These are phyloP conservation scores for Calonectria pseudoturangicola DNA, from an alignment of 2,329 filamentous ascomycete species.

Conservation along the genomic window DNA sequence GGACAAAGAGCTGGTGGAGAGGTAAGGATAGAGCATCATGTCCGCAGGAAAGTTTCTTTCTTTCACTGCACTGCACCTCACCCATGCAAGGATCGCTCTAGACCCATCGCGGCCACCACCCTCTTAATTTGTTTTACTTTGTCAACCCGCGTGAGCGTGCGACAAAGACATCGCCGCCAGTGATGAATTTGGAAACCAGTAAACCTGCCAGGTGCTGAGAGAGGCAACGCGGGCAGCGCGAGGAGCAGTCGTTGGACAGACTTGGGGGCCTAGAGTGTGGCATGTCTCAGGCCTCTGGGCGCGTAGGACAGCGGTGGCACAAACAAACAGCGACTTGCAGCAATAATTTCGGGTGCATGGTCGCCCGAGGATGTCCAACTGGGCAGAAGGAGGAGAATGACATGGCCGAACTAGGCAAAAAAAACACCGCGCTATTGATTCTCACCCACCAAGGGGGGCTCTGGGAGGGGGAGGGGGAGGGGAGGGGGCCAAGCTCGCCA, in stretches of 20 bases:
- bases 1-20: conserved; percentile 27
- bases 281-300: background rate
- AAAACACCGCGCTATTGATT: conserved; percentile 37
- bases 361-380: conserved; percentile 46
- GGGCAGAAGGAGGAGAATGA: conserved; percentile 31
- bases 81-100: conserved; percentile 47
- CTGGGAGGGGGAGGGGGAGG: background rate
- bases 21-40: conserved; percentile 15
- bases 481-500: conserved; percentile 1
- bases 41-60: conserved; percentile 22
- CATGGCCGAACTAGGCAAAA: conserved; percentile 27
- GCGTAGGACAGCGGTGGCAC: conserved; percentile 15
- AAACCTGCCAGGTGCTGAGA: conserved; percentile 41
- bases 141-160: conserved; percentile 40
- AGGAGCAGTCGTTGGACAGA: background rate
- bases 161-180: conserved; percentile 45
- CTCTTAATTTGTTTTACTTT: conserved; percentile 41
- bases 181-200: conserved; percentile 29
- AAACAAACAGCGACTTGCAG: conserved; percentile 51
- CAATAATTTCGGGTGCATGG: conserved; percentile 56
- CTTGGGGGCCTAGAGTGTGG: conserved; percentile 2
- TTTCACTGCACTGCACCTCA: conserved; percentile 25
- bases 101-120: conserved; percentile 44
- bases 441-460: conserved; percentile 27
- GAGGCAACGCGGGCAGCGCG: conserved; percentile 42